Conservation (phyloP, 768 basidiomycete genomes). For the Neoboletus subvelutipes region DNA sequence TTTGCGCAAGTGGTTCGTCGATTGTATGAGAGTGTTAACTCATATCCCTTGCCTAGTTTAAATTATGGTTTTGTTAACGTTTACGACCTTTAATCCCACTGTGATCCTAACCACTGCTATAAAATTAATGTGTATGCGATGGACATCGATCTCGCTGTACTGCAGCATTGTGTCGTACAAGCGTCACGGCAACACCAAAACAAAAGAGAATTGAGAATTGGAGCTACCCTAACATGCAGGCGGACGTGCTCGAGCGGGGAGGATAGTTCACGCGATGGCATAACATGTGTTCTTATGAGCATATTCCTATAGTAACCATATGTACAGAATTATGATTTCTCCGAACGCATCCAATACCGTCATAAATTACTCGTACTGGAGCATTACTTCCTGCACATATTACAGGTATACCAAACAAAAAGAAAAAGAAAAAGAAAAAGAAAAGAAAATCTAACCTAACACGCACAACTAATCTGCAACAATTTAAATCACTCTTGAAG, state of each 20-base stretch:
- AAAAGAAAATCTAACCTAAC: neutral
- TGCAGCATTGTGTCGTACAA: neutral
- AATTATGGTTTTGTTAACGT: neutral
- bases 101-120: neutral
- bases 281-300: neutral
- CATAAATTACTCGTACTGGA: neutral
- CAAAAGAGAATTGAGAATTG: no score
- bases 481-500: slow-evolving; percentile 5
- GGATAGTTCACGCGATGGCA: no score
- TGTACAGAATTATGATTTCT: neutral
- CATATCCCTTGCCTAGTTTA: neutral
- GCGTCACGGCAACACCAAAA: no score
- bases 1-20: neutral
- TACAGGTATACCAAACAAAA: neutral
- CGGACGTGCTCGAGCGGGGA: no score
- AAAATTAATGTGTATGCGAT: neutral
- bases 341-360: neutral
- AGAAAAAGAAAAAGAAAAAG: neutral
- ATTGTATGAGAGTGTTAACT: neutral
- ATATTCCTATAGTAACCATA: neutral
- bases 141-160: no score
- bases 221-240: no score
- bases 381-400: neutral
- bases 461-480: neutral
- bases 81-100: neutral